Evolutionary conservation across 768 basidiomycete genomes (phyloP).

Genomic region (Termitomyces sp.): DNA sequence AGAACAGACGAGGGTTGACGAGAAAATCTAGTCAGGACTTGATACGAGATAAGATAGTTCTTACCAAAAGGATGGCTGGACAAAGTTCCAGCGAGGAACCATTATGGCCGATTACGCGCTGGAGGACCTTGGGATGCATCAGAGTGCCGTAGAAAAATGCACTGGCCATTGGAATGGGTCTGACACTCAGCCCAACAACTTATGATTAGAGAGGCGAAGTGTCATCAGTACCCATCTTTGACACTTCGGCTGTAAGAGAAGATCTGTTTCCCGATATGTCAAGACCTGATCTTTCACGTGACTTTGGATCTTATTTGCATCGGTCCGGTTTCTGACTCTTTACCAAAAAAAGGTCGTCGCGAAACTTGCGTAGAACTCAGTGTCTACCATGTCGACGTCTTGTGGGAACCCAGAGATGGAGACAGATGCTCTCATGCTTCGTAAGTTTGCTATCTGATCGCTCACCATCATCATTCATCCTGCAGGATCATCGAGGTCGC

Average conservation of each 20-base stretch:
- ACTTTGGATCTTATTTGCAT: not conserved
- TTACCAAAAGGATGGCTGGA: slow-evolving; percentile 70
- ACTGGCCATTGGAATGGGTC: slow-evolving; percentile 4
- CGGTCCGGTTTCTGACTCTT: not conserved
- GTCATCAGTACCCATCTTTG: not conserved
- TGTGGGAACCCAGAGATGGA: slow-evolving; percentile 65
- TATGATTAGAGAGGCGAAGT: not conserved
- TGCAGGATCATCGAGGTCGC: slow-evolving; percentile 38
- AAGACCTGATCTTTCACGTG: not conserved
- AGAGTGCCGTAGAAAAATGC: slow-evolving; percentile 91
- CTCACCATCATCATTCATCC: slow-evolving; percentile 3
- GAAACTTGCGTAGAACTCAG: not conserved
- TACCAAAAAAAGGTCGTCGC: not conserved
- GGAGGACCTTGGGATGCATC: slow-evolving; percentile 81
- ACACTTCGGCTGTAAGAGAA: not conserved
- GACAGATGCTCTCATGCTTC: slow-evolving; percentile 59
- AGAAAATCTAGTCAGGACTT: not conserved
- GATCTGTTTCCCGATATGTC: not conserved
- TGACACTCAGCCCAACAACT: not conserved
- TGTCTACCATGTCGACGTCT: slow-evolving; percentile 25
- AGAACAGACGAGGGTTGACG: not conserved
- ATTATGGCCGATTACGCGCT: slow-evolving; percentile 66
- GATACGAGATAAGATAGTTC: slow-evolving; percentile 15
- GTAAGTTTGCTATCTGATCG: slow-evolving; percentile 32
- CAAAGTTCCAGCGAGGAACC: slow-evolving; percentile 60